phyloP scores from a whole-genome alignment of 257 asterid species.

The Solanum pennellii region DNA sequence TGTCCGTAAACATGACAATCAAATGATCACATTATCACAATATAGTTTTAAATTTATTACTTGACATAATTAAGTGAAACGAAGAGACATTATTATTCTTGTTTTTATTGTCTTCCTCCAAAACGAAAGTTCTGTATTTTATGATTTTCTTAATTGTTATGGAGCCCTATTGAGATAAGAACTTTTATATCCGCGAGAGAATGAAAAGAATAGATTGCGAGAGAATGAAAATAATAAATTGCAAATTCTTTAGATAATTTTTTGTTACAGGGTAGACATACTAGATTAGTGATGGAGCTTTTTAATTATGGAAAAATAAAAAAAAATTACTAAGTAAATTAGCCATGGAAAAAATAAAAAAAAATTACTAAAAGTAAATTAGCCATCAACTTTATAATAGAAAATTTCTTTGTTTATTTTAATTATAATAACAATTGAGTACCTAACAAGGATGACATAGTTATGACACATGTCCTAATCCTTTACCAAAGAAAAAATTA shows the following conservation, averaged over 20 bases:
- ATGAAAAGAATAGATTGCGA: rapidly evolving
- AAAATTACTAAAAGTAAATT: not conserved
- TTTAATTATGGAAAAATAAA: no score
- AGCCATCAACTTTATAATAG: rapidly evolving
- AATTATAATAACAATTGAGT: not conserved
- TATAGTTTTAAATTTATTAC: not conserved
- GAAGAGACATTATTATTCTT: no score
- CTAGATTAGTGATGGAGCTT: no score
- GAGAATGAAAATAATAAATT: no score
- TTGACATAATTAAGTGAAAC: not conserved
- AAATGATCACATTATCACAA: not conserved
- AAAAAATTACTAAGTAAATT: no score
- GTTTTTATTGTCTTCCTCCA: not conserved
- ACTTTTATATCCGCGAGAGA: rapidly evolving
- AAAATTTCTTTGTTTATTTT: not conserved
- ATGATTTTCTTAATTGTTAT: no score
- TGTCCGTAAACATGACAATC: not conserved
- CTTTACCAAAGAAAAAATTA: not conserved
- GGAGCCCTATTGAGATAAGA: no score
- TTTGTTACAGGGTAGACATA: no score
- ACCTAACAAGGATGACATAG: not conserved
- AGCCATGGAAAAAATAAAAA: no score
- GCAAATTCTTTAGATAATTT: no score
- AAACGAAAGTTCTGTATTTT: no score
- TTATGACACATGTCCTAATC: not conserved